Base-by-base conservation (phyloP, 2,329 filamentous ascomycete species). In the Scedosporium apiospermum region DNA sequence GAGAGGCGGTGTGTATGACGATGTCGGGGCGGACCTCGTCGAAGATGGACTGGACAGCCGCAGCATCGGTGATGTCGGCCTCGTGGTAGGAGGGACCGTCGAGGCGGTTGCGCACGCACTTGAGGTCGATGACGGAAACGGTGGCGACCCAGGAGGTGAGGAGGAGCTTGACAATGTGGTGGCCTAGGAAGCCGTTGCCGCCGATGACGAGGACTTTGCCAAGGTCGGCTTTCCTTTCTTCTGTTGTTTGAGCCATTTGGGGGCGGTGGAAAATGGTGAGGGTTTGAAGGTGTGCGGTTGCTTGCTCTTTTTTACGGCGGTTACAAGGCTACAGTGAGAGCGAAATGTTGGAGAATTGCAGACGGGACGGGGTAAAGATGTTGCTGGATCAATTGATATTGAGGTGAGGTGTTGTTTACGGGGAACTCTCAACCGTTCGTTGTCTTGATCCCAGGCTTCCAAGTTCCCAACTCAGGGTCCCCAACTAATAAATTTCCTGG, bases 1-100 rank as follows among this genome's bases (percentile, higher is more conserved):
- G 90, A 41, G 88, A 90, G 21, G 93, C 95, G 2, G 93, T 96
- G 76, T 99, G 93, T 70, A 98, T 88, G 60, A 99, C 91, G 14
- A 96, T 84, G 71, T 92, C 87, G 21, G 93, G 93, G 69, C 82
- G 83, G 62, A 87, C 80, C 66, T 85, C 78, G 38, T 80, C 74
- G 69, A 98, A 86, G 55, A 91, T 76, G 44, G 80, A 77, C 49
- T 82, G 73, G 66, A 95, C 80, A 65, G 80, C 80, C 62, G 80
- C 78, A 18, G 77, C 71, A 65, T 89, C 85, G 62, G 89, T 92
- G 72, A 95, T 91, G 75, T 93, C 89, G 72, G 86, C 89, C 68
- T 91, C 86, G 73, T 85, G 82, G 77, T 95, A 95, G 61, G 79
- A 75, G 58, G 80, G 77, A 63, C 76, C 78, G 42, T 77, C 74